Evolutionary conservation across 495 filamentous ascomycete genomes (phyloP), one percentile per base, ranked within the genome.

Genomic region (Mycothermus thermophilus): DNA sequence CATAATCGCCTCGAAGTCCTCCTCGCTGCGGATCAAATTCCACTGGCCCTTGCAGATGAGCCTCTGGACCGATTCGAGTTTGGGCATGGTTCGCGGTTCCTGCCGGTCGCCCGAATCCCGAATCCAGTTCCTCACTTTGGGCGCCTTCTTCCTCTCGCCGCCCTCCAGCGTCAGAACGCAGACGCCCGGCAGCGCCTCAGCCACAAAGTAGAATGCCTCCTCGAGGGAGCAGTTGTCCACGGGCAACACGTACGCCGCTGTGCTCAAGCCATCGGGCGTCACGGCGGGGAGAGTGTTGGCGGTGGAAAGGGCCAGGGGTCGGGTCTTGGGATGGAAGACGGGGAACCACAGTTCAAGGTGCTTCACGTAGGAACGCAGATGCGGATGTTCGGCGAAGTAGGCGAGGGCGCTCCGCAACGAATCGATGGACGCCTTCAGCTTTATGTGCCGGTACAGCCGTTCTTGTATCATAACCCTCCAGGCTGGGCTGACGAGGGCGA

Each of bases 291-390:
- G 55, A 3, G 61, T 54, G 38, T 62, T 55, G 7, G 46, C 38
- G 3, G 42, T 48, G 5, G 62, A 58, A 27, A 67, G 58, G 11
- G 64, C 62, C 32, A 54, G 33, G 18, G 57, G 49, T 2, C 55
- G 46, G 30, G 57, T 63, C 27, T 61, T 62, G 26, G 64, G 60
- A 13, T 77, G 74, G 63, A 77, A 81, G 19, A 81, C 74, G 5
- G 79, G 79, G 30, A 83, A 74, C 72, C 78, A 81, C 12, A 80
- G 62, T 47, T 84, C 77, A 36, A 81, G 64, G 48, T 83, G 77
- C 32, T 75, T 75, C 35, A 83, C 74, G 33, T 80, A 72, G 3
- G 52, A 36, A 20, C 66, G 59, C 3, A 84, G 63, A 42, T 80
- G 72, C 14, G 68, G 61, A 32, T 77, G 64, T 10, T 48, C 41